Conservation (phyloP, 2,329 filamentous ascomycete species). For the Cordyceps sp. region DNA sequence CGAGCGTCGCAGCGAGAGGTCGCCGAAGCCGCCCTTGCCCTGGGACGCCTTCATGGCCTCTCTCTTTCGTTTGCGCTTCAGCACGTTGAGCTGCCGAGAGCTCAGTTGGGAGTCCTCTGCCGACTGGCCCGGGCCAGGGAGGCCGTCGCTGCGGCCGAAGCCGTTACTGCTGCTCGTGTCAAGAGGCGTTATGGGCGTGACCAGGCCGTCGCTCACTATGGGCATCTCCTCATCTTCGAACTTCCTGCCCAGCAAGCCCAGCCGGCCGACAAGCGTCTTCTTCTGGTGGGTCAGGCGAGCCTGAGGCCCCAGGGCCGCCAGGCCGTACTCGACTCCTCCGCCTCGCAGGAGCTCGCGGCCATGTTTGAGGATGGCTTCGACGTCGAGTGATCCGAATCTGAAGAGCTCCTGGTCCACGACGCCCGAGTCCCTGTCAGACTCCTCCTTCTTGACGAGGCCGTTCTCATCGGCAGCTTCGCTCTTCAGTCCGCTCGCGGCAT, state of each 20-base stretch:
- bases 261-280: constrained; percentile 64
- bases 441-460: constrained; percentile 41
- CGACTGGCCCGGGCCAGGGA: constrained; percentile 20
- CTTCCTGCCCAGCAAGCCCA: constrained; percentile 72
- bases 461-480: constrained; percentile 17
- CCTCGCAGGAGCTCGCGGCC: constrained; percentile 76
- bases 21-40: constrained; percentile 78
- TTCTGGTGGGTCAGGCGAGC: constrained; percentile 75
- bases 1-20: constrained; percentile 54
- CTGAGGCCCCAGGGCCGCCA: constrained; percentile 68
- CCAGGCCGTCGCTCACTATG: constrained; percentile 29
- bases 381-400: constrained; percentile 57
- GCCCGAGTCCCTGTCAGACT: constrained; percentile 29
- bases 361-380: constrained; percentile 63
- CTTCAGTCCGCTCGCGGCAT: constrained; percentile 28
- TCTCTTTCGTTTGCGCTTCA: constrained; percentile 87
- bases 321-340: constrained; percentile 68
- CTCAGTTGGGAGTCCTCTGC: constrained; percentile 60
- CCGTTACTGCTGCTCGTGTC: constrained; percentile 21
- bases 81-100: constrained; percentile 81
- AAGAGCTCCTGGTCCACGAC: constrained; percentile 46
- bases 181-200: constrained; percentile 26
- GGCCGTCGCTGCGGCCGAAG: constrained; percentile 16
- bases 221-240: constrained; percentile 69
- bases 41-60: constrained; percentile 73